Evolutionary conservation across 2,329 filamentous ascomycete species (phyloP).

Genomic region (Apiospora phragmitis): DNA sequence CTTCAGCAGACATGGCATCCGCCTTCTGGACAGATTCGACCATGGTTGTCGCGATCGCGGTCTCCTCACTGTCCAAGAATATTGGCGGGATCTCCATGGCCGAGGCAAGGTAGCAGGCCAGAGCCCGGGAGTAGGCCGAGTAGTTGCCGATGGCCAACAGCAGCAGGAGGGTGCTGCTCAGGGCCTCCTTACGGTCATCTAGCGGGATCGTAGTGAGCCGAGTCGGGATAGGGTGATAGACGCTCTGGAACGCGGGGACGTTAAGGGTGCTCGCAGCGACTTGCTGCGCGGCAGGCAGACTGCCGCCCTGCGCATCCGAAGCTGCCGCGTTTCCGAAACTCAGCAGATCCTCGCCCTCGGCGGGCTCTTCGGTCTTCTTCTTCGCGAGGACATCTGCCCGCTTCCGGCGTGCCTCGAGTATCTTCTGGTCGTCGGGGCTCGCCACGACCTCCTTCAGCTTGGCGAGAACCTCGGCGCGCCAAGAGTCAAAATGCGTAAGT

Average conservation of each 20-base stretch:
- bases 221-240: conserved; percentile 55
- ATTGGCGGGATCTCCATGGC: conserved; percentile 63
- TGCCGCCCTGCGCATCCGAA: conserved; percentile 8
- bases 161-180: conserved; percentile 71
- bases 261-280: background rate
- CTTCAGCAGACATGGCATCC: conserved; percentile 69
- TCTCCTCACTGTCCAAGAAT: conserved; percentile 69
- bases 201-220: conserved; percentile 57
- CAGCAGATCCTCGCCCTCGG: conserved; percentile 41
- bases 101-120: conserved; percentile 68
- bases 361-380: conserved; percentile 34
- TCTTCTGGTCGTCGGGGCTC: conserved; percentile 47
- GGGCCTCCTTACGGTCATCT: conserved; percentile 60
- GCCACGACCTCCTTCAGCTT: conserved; percentile 69
- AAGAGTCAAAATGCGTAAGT: conserved; percentile 72
- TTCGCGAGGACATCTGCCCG: conserved; percentile 44
- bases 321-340: conserved; percentile 35
- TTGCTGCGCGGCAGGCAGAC: conserved; percentile 31
- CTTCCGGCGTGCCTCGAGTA: conserved; percentile 46
- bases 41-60: conserved; percentile 73
- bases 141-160: conserved; percentile 74
- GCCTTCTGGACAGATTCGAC: conserved; percentile 64
- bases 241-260: conserved; percentile 40
- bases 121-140: conserved; percentile 68
- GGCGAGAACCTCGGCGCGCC: conserved; percentile 70